Conservation (phyloP, 371 early-diverging fungal genomes). For the Syncephalastrum racemosum region DNA sequence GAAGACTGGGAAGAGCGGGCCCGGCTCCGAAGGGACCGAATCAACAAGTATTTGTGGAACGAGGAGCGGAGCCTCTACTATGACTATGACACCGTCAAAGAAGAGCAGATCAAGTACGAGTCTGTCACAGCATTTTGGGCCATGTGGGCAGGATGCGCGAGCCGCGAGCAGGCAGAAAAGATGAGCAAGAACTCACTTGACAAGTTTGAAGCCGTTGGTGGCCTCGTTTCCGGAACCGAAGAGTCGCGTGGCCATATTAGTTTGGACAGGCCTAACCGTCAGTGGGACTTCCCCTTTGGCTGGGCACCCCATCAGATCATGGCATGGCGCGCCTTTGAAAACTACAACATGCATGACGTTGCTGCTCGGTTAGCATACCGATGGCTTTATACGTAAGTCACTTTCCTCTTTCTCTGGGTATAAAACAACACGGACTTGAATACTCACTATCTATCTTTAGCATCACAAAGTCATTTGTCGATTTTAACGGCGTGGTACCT, state of each 20-base stretch:
- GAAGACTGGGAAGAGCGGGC: slow-evolving; percentile 59
- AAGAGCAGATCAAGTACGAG: slow-evolving; percentile 62
- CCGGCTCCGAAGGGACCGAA: slow-evolving; percentile 51
- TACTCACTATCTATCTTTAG: slow-evolving; percentile 17
- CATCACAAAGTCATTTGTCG: slow-evolving; percentile 92
- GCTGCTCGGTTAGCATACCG: slow-evolving; percentile 88
- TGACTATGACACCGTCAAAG: slow-evolving; percentile 62
- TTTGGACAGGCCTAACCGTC: slow-evolving; percentile 87
- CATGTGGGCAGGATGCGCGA: slow-evolving; percentile 74
- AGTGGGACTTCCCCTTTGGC: slow-evolving; percentile 96
- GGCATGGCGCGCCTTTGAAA: slow-evolving; percentile 88
- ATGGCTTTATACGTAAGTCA: slow-evolving; percentile 86
- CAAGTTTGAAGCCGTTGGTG: slow-evolving; percentile 86
- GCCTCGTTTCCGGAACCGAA: slow-evolving; percentile 89
- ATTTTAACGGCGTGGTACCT: slow-evolving; percentile 96
- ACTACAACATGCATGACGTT: slow-evolving; percentile 79
- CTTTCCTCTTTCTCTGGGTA: background rate
- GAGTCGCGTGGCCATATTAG: slow-evolving; percentile 76
- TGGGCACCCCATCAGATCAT: slow-evolving; percentile 99
- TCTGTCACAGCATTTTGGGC: slow-evolving; percentile 76
- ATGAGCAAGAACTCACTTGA: slow-evolving; percentile 52
- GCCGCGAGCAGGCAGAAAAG: slow-evolving; percentile 61
- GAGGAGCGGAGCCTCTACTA: slow-evolving; percentile 55
- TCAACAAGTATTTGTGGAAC: slow-evolving; percentile 74
- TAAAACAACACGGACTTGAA: background rate